Percentiles rank a stretch among this genome's conserved stretches.
Evolutionary conservation across 2,329 filamentous ascomycete species (phyloP).

Genomic region (Daldinia sp.): DNA sequence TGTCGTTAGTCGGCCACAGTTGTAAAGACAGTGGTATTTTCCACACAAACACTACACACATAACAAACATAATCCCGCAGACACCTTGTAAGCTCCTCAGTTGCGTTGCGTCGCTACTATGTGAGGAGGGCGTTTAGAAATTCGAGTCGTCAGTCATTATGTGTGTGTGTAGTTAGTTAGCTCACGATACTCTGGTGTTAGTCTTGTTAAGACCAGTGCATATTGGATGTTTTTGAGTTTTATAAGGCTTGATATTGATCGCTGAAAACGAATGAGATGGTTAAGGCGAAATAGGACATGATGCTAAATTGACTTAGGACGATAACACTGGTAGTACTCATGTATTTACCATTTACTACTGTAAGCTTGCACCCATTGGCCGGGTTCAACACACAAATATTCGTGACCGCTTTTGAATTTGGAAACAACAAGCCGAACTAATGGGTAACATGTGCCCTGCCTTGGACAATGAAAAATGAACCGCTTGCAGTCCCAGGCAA

Average conservation of each 20-base stretch:
- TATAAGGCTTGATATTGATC: not conserved
- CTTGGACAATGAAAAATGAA: slow-evolving; percentile 38
- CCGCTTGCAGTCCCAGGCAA: slow-evolving; percentile 43
- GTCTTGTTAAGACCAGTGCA: not conserved
- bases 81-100: not conserved
- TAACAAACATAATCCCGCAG: slow-evolving; percentile 13
- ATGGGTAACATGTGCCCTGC: slow-evolving; percentile 40
- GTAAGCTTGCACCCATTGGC: slow-evolving; percentile 19
- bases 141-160: not conserved
- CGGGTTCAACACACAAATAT: slow-evolving; percentile 18
- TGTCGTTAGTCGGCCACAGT: slow-evolving; percentile 6
- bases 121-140: not conserved
- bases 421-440: slow-evolving; percentile 30
- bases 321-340: not conserved
- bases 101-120: no score
- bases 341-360: slow-evolving; percentile 2
- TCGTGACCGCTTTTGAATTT: slow-evolving; percentile 34
- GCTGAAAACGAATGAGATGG: slow-evolving; percentile 10
- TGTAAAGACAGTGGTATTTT: not conserved
- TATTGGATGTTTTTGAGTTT: not conserved
- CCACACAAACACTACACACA: not conserved
- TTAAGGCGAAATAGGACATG: not conserved
- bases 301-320: not conserved
- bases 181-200: slow-evolving; percentile 1
- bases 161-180: not conserved